Conservation (phyloP, 805 yeast species). For the Candida awuae region DNA sequence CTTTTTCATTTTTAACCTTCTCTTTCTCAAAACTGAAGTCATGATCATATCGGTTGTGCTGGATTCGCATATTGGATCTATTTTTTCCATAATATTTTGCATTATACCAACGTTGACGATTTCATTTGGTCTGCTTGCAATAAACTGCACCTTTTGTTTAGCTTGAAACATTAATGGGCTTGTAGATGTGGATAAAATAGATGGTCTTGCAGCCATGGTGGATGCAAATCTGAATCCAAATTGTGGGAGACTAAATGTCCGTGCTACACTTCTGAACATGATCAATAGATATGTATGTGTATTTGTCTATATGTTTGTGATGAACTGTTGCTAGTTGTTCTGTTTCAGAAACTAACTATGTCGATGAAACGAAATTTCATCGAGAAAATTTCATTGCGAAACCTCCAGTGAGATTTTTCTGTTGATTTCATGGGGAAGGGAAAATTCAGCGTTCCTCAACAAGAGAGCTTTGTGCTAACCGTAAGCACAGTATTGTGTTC, state of each 20-base stretch:
- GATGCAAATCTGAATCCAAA: slow-evolving; percentile 12
- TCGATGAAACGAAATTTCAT: no score
- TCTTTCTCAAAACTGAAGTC: slow-evolving; percentile 72
- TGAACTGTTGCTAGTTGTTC: no score
- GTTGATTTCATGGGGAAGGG: no score
- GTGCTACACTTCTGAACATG: slow-evolving; percentile 6
- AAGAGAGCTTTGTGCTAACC: no score
- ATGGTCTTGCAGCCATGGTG: slow-evolving; percentile 4
- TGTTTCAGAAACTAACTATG: no score
- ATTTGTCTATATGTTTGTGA: background rate
- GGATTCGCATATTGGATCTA: slow-evolving; percentile 3
- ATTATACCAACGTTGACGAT: background rate
- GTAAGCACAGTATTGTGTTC: no score
- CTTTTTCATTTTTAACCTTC: slow-evolving; percentile 94
- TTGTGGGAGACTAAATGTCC: slow-evolving; percentile 6
- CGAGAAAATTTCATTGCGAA: no score
- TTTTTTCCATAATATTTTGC: slow-evolving; percentile 1
- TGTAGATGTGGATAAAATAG: background rate
- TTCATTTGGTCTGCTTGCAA: background rate
- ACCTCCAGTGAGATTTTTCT: no score
- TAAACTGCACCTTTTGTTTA: slow-evolving; percentile 4
- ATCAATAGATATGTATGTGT: background rate
- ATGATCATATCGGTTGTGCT: slow-evolving; percentile 28
- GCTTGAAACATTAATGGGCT: background rate
- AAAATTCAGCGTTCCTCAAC: no score